These are phyloP conservation scores for Leccinum subgranulosum DNA, from an alignment of 768 basidiomycete genomes.

Conservation along the genomic window DNA sequence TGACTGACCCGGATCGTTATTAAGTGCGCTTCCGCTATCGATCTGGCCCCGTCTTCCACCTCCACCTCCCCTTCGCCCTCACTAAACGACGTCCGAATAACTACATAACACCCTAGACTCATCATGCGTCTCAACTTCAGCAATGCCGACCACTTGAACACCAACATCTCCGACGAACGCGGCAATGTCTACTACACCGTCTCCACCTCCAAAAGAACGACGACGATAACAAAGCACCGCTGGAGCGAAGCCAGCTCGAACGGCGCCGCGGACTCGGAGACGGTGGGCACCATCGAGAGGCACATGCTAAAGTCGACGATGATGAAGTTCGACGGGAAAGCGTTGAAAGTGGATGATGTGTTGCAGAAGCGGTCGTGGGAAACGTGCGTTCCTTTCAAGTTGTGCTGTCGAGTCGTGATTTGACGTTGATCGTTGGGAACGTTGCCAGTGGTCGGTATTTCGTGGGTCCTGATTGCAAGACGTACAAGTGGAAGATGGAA, in stretches of 20 bases:
- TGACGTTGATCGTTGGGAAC: not conserved
- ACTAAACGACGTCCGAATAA: not conserved
- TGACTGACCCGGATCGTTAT: too few relatives aligned
- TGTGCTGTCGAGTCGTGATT: too few relatives aligned
- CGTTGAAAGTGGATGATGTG: conserved; percentile 6
- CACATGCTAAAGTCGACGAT: conserved; percentile 2
- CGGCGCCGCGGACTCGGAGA: conserved; percentile 11
- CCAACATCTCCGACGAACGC: conserved; percentile 20
- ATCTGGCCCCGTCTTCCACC: not conserved
- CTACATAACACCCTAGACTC: not conserved
- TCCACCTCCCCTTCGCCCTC: not conserved
- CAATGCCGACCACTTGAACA: conserved; percentile 17
- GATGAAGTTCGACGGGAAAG: conserved; percentile 18
- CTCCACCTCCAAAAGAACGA: conserved; percentile 19
- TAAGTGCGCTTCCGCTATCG: too few relatives aligned
- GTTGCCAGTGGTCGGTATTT: conserved; percentile 30
- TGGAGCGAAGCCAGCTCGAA: conserved; percentile 7
- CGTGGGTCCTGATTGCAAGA: conserved; percentile 26
- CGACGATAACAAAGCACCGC: conserved; percentile 25
- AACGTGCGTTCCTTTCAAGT: conserved; percentile 10
- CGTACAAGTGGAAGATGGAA: conserved; percentile 34
- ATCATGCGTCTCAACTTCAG: conserved; percentile 24
- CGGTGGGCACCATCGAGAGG: conserved; percentile 26
- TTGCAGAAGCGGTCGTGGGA: conserved; percentile 13
- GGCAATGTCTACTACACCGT: conserved; percentile 19